Evolutionary conservation across 768 basidiomycete genomes (phyloP), one percentile per base, ranked within the genome.

Genomic region (Macrolepiota dolichaula): DNA sequence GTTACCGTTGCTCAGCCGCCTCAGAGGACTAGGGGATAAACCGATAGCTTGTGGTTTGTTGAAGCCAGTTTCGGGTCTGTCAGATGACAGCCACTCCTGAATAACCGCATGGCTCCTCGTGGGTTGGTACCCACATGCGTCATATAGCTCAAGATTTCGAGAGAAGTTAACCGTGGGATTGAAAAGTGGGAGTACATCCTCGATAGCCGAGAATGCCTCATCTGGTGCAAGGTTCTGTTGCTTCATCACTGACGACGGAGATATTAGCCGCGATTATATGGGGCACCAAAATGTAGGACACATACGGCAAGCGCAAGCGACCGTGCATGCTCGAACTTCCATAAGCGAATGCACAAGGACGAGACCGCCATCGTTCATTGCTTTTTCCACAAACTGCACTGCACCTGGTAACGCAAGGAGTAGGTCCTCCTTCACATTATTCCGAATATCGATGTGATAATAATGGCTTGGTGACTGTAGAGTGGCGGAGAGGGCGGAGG

Each of bases 111-210:
- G 75, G 17, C 71, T 69, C n/a, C 62, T 24, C 0, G 78, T 76
- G 1, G 83, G 81, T 11, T 64, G 55, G 63, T 69, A 75, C 7
- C 70, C 68, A 65, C 79, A 83, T 1, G 76, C 74, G 19, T 74
- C 70, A 59, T 82, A 84, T 15, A 81, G 47, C 52, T 82, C 77
- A 3, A 86, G 74, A 51, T 80, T 78, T 2, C 74, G 76, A 19
- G 70, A 77, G 67, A 86, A 84, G 52, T 72, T 71, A 29, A 68
- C 63, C 0, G 84, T 82, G 13, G 78, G 75, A 62, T 81, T 79
- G 69, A 84, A 86, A 2, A 86, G 73, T 4, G 85, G 85, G 9
- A 86, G 74, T 9, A 76, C 85, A 83, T 78, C 68, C 68, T 81
- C 75, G 5, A 85, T 70, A 19, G 75, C 62, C 1, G 66, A 62